Evolutionary conservation across 768 basidiomycete species (phyloP), one percentile per base, ranked within the genome.

Genomic region (Tulasnella sp.): DNA sequence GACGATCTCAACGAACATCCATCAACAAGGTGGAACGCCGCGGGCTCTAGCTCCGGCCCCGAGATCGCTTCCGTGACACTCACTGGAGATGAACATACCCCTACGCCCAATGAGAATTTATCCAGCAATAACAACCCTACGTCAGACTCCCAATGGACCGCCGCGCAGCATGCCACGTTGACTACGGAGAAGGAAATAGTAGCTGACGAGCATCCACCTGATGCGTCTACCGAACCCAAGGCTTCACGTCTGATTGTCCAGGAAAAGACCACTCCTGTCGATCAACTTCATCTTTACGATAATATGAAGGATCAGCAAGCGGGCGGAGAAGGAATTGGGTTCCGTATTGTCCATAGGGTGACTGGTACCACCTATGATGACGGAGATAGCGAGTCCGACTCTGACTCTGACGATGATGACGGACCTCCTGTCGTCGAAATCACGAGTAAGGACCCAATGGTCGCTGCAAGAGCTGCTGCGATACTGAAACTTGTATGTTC

Each of bases 401-500:
- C 17, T 23, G 61, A 51, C 29, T 44, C 47, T 44, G 61, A 61
- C 9, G 59, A 58, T 19, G 64, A 61, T 13, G 41, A 62, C 11
- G 66, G 65, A 19, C 70, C 74, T 13, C 79, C 79, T n/a, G 73
- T 94, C 4, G 82, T 96, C 64, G 85, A 88, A 73, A 87, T 95
- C 62, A 84, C 84, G 2, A 90, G 88, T 61, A 80, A 81, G 21
- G 88, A 95, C 70, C 88, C 93, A 1, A 77, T 78, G 61, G 89
- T 89, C 17, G 93, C 93, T 48, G 93, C 92, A 1, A 75, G 88
- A 50, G 93, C 92, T n/a, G 92, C 89, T 32, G 93, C 93, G 0
- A 93, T 96, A 61, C 75, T 96, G 65, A 91, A 87, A 71, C 79
- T 88, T 77, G 90, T 89, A 51, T n/a, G 81, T 70, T 11, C 1